Base-by-base conservation (phyloP, 1,139 yeast genomes). In the Hemisphaericaspora subhashii region DNA sequence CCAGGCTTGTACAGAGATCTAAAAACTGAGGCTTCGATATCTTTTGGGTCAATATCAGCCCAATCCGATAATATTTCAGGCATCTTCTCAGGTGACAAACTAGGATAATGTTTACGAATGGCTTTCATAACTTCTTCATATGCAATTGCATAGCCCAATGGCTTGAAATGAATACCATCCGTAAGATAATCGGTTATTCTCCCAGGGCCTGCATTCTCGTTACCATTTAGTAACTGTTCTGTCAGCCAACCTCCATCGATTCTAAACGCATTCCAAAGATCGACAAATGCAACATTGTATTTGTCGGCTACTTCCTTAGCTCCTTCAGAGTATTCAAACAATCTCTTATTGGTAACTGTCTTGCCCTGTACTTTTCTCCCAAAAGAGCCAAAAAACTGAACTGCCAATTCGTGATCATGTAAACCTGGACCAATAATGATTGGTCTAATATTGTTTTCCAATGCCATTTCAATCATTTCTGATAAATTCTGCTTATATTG, bases 121-220 rank as follows among this genome's bases (percentile, higher is more conserved):
- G 62, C 52, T 10, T 57, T 47, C 38, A 68, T 45, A 10, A 83
- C 42, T 25, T 61, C 69, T 10, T 72, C 62, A 50, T 58, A 82
- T 45, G 79, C 56, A 2, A 85, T 42, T 42, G 62, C 60, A 56
- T 86, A 86, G 0, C 82, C 88, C n/a, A 60, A 54, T 0, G 81
- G 79, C 2, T 77, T 69, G 54, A 72, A 83, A 57, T 87, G 96
- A 32, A 87, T 61, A 0, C 95, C 95, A 52, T 85, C 92, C 7
- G 52, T 14, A n/a, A 66, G 44, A 21, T 54, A 52, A 4, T 45
- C 47, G 1, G 45, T 42, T 38, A 62, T 48, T 5, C 32, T 40
- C 1, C 10, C 22, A 8, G 23, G 35, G 6, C 5, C 2, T 4
- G 15, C 23, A 11, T 10, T 11, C 7, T 18, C 34, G 5, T 30